Conservation (phyloP, 805 yeast species). For the Metschnikowia sp. region DNA sequence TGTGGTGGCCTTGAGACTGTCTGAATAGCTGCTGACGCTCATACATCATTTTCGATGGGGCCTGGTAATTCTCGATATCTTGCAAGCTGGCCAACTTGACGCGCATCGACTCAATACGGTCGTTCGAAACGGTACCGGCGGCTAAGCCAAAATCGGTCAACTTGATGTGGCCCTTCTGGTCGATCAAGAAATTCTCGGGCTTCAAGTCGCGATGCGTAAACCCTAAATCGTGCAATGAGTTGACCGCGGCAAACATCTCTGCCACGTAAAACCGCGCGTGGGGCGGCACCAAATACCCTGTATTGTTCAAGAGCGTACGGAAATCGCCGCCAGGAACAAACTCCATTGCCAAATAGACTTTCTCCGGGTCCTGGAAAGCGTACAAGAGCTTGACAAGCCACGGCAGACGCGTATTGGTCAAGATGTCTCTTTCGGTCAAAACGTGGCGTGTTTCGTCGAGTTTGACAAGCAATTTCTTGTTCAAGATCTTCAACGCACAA, state of each 20-base stretch:
- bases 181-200: conserved; percentile 91
- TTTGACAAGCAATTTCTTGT: conserved; percentile 79
- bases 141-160: conserved; percentile 96
- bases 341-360: conserved; percentile 95
- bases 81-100: conserved; percentile 64
- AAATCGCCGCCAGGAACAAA: conserved; percentile 99
- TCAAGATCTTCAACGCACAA: conserved; percentile 90
- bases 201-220: conserved; percentile 95
- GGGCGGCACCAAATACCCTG: conserved; percentile 88
- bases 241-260: conserved; percentile 95
- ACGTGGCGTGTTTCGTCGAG: conserved; percentile 95
- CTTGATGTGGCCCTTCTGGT: conserved; percentile 86
- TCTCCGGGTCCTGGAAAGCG: conserved; percentile 91
- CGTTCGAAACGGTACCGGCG: conserved; percentile 91
- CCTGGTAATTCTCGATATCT: conserved; percentile 59
- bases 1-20: conserved; percentile 74
- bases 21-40: conserved; percentile 88
- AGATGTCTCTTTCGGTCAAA: conserved; percentile 90
- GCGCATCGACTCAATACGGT: conserved; percentile 90
- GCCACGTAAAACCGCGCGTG: conserved; percentile 94
- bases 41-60: conserved; percentile 65
- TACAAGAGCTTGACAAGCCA: conserved; percentile 93
- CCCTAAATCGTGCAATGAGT: conserved; percentile 90
- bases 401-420: conserved; percentile 92
- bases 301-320: conserved; percentile 88